Conservation (phyloP, 371 early-diverging fungal species). For the Syncephalastrum monosporum region DNA sequence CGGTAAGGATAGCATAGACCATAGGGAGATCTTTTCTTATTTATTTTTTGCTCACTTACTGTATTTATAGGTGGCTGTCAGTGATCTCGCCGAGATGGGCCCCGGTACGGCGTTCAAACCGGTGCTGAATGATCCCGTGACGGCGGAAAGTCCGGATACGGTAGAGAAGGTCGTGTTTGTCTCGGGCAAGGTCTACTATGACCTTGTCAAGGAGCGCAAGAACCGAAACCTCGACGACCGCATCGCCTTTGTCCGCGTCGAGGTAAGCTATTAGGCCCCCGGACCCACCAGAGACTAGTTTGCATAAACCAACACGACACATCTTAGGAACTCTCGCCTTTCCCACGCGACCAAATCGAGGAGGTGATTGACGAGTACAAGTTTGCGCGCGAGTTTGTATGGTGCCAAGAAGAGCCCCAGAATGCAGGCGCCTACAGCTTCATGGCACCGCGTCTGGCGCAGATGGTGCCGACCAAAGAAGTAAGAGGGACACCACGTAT, state of each 20-base stretch:
- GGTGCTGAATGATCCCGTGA: slow-evolving; percentile 63
- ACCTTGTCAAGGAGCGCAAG: slow-evolving; percentile 77
- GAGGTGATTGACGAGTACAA: slow-evolving; percentile 64
- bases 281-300: neutral
- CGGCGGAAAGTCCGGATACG: slow-evolving; percentile 29
- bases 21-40: too few relatives aligned
- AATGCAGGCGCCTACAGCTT: slow-evolving; percentile 90
- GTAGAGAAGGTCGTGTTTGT: slow-evolving; percentile 81
- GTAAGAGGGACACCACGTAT: slow-evolving; percentile 14
- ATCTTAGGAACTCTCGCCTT: slow-evolving; percentile 83
- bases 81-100: slow-evolving; percentile 79
- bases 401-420: slow-evolving; percentile 96
- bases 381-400: slow-evolving; percentile 73
- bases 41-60: slow-evolving; percentile 9
- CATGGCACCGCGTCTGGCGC: slow-evolving; percentile 82
- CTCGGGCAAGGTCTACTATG: slow-evolving; percentile 92
- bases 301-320: neutral
- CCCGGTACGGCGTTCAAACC: slow-evolving; percentile 85
- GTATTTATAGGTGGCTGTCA: slow-evolving; percentile 55
- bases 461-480: slow-evolving; percentile 56
- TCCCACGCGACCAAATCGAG: slow-evolving; percentile 77
- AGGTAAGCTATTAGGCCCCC: slow-evolving; percentile 30
- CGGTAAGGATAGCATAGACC: slow-evolving; percentile 23
- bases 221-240: slow-evolving; percentile 59
- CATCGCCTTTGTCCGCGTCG: slow-evolving; percentile 86